phyloP scores from a whole-genome alignment of 2,329 filamentous ascomycete species.

The Rosellinia necatrix region DNA sequence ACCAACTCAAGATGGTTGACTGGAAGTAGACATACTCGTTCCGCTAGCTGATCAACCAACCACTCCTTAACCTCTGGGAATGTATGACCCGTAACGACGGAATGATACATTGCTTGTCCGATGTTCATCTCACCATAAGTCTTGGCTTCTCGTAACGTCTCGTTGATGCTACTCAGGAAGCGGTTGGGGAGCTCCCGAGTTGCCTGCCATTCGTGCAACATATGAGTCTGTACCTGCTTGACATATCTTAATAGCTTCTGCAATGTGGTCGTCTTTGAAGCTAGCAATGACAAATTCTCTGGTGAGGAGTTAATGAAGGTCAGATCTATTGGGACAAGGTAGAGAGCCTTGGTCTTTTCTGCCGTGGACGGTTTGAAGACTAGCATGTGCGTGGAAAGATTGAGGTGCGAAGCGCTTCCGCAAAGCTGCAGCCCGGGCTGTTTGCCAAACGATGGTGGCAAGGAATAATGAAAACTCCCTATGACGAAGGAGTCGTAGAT shows the following conservation, averaged over 20 bases:
- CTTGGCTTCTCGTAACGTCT: slow-evolving; percentile 69
- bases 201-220: slow-evolving; percentile 81
- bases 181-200: slow-evolving; percentile 76
- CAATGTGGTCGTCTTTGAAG: slow-evolving; percentile 83
- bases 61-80: slow-evolving; percentile 80
- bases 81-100: slow-evolving; percentile 82
- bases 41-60: slow-evolving; percentile 81
- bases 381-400: slow-evolving; percentile 76
- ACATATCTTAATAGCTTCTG: slow-evolving; percentile 88
- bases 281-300: slow-evolving; percentile 80
- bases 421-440: slow-evolving; percentile 46
- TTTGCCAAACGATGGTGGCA: slow-evolving; percentile 39
- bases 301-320: slow-evolving; percentile 79
- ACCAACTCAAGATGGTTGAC: neutral
- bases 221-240: slow-evolving; percentile 76
- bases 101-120: slow-evolving; percentile 78
- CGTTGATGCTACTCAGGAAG: slow-evolving; percentile 79
- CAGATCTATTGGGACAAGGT: slow-evolving; percentile 79
- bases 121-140: slow-evolving; percentile 64
- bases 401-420: slow-evolving; percentile 72
- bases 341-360: slow-evolving; percentile 49
- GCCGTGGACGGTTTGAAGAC: slow-evolving; percentile 57
- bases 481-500: slow-evolving; percentile 87
- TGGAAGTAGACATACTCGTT: slow-evolving; percentile 62
- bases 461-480: slow-evolving; percentile 63